Conservation (phyloP, 192 early-diverging fungal species). For the Jimgerdemannia lactiflua region DNA sequence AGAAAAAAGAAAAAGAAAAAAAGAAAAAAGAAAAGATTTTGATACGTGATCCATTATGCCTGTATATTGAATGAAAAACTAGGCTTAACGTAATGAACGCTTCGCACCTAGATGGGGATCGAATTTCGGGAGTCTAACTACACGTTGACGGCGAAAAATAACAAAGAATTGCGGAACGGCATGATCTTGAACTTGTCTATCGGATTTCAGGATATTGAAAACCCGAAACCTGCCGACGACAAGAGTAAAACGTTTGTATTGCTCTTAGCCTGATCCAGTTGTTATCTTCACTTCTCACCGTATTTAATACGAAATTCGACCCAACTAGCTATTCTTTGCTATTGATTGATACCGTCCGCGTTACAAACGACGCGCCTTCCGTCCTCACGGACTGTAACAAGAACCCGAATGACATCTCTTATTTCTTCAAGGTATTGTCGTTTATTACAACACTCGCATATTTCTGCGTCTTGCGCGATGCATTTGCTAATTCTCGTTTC, state of each 20-base stretch:
- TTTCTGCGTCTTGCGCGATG: neutral
- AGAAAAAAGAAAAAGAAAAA: too few relatives aligned
- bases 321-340: constrained; percentile 70
- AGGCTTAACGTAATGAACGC: neutral
- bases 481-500: neutral
- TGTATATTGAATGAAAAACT: neutral
- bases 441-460: neutral
- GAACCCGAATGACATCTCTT: constrained; percentile 41
- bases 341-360: constrained; percentile 79
- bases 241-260: constrained; percentile 50
- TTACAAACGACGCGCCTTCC: constrained; percentile 58
- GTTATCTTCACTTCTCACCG: constrained; percentile 5
- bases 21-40: neutral
- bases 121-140: constrained; percentile 90
- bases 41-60: neutral
- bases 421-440: constrained; percentile 27
- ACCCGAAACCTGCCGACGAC: constrained; percentile 67
- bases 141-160: constrained; percentile 71
- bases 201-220: constrained; percentile 84
- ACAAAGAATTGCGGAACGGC: constrained; percentile 62
- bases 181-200: constrained; percentile 86
- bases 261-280: constrained; percentile 21
- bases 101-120: constrained; percentile 71
- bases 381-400: constrained; percentile 66
- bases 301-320: constrained; percentile 1